A percentile compares a stretch with the other conserved stretches of the same genome.
These are phyloP conservation scores for Rhizophora apiculata DNA, from an alignment of 345 rosid species.

Conservation along the genomic window DNA sequence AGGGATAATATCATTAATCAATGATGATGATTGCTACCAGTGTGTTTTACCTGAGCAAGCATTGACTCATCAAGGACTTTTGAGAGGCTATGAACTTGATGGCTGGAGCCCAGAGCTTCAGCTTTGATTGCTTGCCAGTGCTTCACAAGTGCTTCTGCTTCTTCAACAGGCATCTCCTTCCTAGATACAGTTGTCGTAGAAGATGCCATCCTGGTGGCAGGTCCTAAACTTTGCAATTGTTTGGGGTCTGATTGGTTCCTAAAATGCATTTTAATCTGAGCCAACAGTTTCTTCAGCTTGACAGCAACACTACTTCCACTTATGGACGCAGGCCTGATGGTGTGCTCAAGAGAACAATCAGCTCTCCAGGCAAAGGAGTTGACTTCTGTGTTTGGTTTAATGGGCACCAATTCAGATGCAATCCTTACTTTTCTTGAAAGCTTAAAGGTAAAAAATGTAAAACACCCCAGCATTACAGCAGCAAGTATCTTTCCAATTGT, in stretches of 20 bases:
- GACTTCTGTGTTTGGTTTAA: constrained; percentile 30
- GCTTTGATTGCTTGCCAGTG: constrained; percentile 93
- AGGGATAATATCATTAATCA: too few species aligned
- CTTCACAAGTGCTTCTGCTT: constrained; percentile 85
- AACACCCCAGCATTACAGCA: constrained; percentile 56
- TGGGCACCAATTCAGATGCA: constrained; percentile 35
- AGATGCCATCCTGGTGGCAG: constrained; percentile 45
- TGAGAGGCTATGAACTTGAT: constrained; percentile 57
- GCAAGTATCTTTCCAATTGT: constrained; percentile 42
- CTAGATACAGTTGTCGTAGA: constrained; percentile 33
- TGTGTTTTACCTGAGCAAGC: constrained; percentile 72
- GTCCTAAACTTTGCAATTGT: constrained; percentile 32
- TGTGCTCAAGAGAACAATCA: constrained; percentile 37
- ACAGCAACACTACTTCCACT: constrained; percentile 36
- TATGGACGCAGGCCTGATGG: constrained; percentile 24
- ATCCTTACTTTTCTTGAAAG: constrained; percentile 36
- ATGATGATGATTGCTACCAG: background rate
- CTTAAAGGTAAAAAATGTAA: constrained; percentile 48
- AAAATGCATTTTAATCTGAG: constrained; percentile 40
- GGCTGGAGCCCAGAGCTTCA: constrained; percentile 80
- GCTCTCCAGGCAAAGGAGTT: constrained; percentile 35
- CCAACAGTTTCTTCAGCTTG: constrained; percentile 47
- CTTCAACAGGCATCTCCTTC: constrained; percentile 72
- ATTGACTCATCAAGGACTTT: constrained; percentile 85
- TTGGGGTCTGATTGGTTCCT: constrained; percentile 34